Base-by-base conservation (phyloP, 1,284 basidiomycete genomes). In the Rhodotorula glutinis region DNA sequence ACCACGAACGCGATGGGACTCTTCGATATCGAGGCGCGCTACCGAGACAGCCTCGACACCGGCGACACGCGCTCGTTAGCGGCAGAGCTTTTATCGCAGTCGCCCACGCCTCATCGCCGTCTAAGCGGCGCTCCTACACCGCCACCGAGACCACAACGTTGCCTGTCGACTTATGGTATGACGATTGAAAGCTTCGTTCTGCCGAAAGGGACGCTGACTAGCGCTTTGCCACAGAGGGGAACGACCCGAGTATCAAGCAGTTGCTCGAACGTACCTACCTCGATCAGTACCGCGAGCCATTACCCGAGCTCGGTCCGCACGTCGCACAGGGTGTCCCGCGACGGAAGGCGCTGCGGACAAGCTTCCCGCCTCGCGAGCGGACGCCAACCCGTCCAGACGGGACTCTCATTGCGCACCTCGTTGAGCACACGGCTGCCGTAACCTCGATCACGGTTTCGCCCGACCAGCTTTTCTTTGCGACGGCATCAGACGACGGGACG, bases 391-490 rank as follows among this genome's bases (percentile, higher is more conserved):
- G 77, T 2, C 79, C 78, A 25, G 90, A 91, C 68, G 88, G 89
- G 0, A 88, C 84, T 0, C 84, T 95, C 68, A 86, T 96, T 58
- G 88, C 89, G 0, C 89, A 95, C 77, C 83, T 95, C n/a, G 85
- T 85, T 27, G 91, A 91, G 14, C 93, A 97, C 76, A 85, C 86
- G 0, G 89, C 88, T 23, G 83, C 86, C 1, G 83, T 98, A 67
- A 92, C 88, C 1, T 85, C 87, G 2, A 82, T 98, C 23, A 88
- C 88, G 0, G 90, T 95, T 16, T 89, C 95, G 2, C 92, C 93
- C 0, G 96, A 98, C 77, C 92, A 96, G 71, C 81, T 88, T 71
- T 99, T 97, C 82, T 98, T 98, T 75, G 88, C 92, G 1, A 90
- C 93, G 0, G 85, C 87, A 0, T 94, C 92, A 2, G 87, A 90